phyloP scores from a whole-genome alignment of 2,329 filamentous ascomycete genomes.

The Paecilomyces sp. region DNA sequence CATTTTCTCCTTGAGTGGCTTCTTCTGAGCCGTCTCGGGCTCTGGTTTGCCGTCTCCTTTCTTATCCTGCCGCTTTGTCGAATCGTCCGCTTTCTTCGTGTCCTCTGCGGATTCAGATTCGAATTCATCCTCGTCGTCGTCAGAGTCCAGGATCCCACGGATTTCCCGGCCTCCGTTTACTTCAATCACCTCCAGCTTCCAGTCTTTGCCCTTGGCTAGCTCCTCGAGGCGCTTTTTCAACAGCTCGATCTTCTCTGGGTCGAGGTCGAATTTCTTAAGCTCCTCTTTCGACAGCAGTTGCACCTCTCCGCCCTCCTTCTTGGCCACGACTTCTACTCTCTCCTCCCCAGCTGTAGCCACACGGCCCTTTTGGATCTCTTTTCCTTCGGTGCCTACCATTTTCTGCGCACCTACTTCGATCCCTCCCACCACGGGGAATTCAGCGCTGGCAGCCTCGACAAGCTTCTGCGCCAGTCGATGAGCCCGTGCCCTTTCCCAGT shows the following conservation, averaged over 20 bases:
- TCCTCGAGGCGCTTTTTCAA: conserved; percentile 62
- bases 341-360: conserved; percentile 47
- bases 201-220: conserved; percentile 62
- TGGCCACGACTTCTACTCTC: conserved; percentile 42
- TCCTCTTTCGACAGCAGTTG: conserved; percentile 58
- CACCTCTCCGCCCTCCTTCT: conserved; percentile 56
- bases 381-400: conserved; percentile 49
- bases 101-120: conserved; percentile 27
- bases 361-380: conserved; percentile 50
- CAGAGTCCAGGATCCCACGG: conserved; percentile 59
- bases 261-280: conserved; percentile 60
- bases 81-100: conserved; percentile 12
- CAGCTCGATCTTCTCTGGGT: conserved; percentile 60
- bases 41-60: conserved; percentile 10
- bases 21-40: conserved; percentile 4
- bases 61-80: conserved; percentile 9
- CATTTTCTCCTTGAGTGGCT: conserved; percentile 6
- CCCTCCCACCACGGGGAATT: conserved; percentile 46
- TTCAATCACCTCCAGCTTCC: conserved; percentile 76
- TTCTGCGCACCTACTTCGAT: conserved; percentile 53
- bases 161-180: conserved; percentile 59
- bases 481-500: conserved; percentile 37
- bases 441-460: conserved; percentile 21
- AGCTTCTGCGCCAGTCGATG: conserved; percentile 24
- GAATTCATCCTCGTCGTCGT: conserved; percentile 43